Evolutionary conservation across 2,329 filamentous ascomycete species (phyloP).

Genomic region (Dendrostoma leiphaemia): DNA sequence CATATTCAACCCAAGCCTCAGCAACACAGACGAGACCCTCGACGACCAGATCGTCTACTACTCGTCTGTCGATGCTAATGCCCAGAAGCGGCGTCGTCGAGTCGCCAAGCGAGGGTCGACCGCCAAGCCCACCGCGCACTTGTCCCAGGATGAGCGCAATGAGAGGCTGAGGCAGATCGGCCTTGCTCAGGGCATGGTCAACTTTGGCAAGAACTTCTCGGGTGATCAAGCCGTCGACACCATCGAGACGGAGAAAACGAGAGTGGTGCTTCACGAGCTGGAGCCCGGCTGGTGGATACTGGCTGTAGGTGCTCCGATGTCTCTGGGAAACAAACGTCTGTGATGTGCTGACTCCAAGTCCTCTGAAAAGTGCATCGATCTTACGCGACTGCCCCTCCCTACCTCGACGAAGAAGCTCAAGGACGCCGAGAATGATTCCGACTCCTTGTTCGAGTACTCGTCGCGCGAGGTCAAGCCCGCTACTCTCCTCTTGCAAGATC

Average conservation of each 20-base stretch:
- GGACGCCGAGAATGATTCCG: slow-evolving; percentile 8
- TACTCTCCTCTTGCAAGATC: slow-evolving; percentile 72
- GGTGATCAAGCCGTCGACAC: slow-evolving; percentile 73
- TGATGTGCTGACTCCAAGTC: slow-evolving; percentile 1
- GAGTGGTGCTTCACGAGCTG: slow-evolving; percentile 82
- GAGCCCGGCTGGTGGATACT: slow-evolving; percentile 95
- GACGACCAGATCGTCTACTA: slow-evolving; percentile 92
- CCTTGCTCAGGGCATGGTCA: slow-evolving; percentile 93
- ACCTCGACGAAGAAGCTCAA: slow-evolving; percentile 38
- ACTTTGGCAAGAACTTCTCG: slow-evolving; percentile 87
- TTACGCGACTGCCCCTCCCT: slow-evolving; percentile 70
- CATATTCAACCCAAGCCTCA: slow-evolving; percentile 89
- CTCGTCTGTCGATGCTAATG: slow-evolving; percentile 57
- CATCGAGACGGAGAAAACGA: slow-evolving; percentile 86
- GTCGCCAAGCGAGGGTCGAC: slow-evolving; percentile 34
- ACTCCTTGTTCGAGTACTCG: slow-evolving; percentile 71
- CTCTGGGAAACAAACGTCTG: too few relatives aligned
- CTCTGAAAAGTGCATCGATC: slow-evolving; percentile 65
- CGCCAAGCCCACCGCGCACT: slow-evolving; percentile 39
- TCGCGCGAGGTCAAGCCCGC: slow-evolving; percentile 86
- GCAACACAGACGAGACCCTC: slow-evolving; percentile 56
- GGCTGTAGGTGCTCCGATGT: slow-evolving; percentile 49
- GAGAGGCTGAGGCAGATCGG: slow-evolving; percentile 90
- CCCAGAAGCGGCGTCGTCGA: slow-evolving; percentile 34
- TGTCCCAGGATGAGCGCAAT: slow-evolving; percentile 69